These are phyloP conservation scores for Backusella psychrophila DNA, from an alignment of 192 early-diverging fungal genomes.

Conservation along the genomic window DNA sequence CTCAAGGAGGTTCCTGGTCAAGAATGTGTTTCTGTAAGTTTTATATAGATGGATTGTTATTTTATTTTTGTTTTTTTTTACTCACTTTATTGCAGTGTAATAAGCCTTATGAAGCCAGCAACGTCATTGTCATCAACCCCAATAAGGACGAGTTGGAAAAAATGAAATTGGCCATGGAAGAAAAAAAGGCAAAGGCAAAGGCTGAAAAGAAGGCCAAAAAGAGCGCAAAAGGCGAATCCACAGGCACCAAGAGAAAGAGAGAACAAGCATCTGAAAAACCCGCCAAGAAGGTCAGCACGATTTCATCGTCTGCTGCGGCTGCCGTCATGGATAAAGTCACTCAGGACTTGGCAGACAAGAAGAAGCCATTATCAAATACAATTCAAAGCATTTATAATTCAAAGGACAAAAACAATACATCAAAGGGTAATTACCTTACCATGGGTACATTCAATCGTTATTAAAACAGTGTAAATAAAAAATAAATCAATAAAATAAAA, in stretches of 20 bases:
- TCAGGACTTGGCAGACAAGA: slow-evolving; percentile 39
- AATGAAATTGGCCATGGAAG: slow-evolving; percentile 54
- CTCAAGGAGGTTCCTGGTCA: slow-evolving; percentile 65
- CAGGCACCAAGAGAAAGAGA: slow-evolving; percentile 36
- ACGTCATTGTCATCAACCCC: slow-evolving; percentile 74
- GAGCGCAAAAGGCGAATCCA: slow-evolving; percentile 24
- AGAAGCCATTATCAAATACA: slow-evolving; percentile 27
- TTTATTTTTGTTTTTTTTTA: too few species aligned
- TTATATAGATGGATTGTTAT: too few species aligned
- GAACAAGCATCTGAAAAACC: slow-evolving; percentile 16
- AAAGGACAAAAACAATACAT: slow-evolving; percentile 22
- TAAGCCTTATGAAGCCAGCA: slow-evolving; percentile 51
- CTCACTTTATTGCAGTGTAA: slow-evolving; percentile 50
- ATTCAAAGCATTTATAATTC: slow-evolving; percentile 38
- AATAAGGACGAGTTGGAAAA: slow-evolving; percentile 56
- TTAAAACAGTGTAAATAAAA: not conserved
- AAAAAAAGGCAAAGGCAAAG: slow-evolving; percentile 46
- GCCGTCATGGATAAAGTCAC: slow-evolving; percentile 44
- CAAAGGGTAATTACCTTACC: slow-evolving; percentile 33
- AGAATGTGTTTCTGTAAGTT: slow-evolving; percentile 59
- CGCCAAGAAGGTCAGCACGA: slow-evolving; percentile 15
- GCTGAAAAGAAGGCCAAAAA: slow-evolving; percentile 47
- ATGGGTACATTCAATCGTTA: slow-evolving; percentile 42
- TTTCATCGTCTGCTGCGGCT: slow-evolving; percentile 38
- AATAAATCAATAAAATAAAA: not conserved